Base-by-base conservation (phyloP, 2,329 filamentous ascomycete genomes). In the Venturiaceae sp. region DNA sequence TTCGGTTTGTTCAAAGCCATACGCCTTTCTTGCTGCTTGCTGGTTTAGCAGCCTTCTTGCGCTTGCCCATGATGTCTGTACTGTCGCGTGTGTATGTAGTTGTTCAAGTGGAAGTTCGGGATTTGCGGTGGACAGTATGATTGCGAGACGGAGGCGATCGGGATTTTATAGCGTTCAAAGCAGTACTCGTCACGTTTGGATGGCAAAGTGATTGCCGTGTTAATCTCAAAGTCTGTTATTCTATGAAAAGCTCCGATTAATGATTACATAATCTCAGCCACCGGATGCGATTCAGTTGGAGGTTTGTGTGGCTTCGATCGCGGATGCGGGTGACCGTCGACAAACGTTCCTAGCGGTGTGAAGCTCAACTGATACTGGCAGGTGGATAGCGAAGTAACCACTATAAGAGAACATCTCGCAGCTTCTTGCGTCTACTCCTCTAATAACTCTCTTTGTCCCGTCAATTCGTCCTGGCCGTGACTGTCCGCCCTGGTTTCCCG, bases 1-100 rank as follows among this genome's bases (percentile, higher is more conserved):
- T 14, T 14, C 13, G 6, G 36, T 5, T 36, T 13, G 39, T 36
- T 23, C 37, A 21, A 11, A 32, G 19, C 23, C 37, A 16, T 41
- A 32, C 34, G 47, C 57, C 50, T 46, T 46, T 56, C 53, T 50
- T 59, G 28, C 32, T 59, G 37, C 32, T 41, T 36, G 34, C 44
- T 37, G 58, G 58, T 28, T 59, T 59, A 21, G 58, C 33, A 23
- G 58, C 50, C 58, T 59, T 59, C n/a, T 59, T 59, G 34, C 58
- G 58, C 41, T 59, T 59, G 32, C 58, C 58, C 58, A 53, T 53
- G 21, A 21, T 53, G n/a, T 21, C 21, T 53, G n/a, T n/a, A n/a
- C n/a, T n/a, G 44, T 50, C 44, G 44, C 44, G 44, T 32, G 44
- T 8, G 26, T 32, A 7, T 28, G 7, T 50, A 26, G 26, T 30